Evolutionary conservation across 2,329 filamentous ascomycete species (phyloP).

Genomic region (Phoma sp.): DNA sequence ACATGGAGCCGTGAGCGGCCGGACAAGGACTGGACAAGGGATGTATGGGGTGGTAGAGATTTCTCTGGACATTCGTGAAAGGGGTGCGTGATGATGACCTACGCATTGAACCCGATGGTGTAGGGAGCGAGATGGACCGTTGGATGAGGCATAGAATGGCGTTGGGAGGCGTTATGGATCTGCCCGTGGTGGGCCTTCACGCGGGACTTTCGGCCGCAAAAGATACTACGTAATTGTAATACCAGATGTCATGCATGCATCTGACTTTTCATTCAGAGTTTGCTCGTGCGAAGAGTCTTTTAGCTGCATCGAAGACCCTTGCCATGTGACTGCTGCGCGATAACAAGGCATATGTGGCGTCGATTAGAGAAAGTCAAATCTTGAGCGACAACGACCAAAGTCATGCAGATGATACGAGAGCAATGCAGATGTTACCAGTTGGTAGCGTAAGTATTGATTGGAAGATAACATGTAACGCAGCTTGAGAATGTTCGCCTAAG

Average conservation of each 20-base stretch:
- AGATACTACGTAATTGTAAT: constrained; percentile 20
- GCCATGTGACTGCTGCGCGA: too few species aligned
- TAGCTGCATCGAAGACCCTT: neutral
- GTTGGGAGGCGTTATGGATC: neutral
- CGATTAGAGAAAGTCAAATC: too few species aligned
- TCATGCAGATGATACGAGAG: neutral
- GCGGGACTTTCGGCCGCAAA: neutral
- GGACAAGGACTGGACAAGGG: neutral
- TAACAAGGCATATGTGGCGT: too few species aligned
- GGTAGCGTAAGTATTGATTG: neutral
- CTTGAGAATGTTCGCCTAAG: constrained; percentile 10
- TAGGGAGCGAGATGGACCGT: neutral
- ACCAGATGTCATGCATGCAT: neutral
- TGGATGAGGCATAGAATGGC: constrained; percentile 2
- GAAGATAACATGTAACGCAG: constrained; percentile 3
- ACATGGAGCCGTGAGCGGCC: constrained; percentile 8
- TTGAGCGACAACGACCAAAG: too few species aligned
- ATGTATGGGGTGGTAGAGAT: too few species aligned
- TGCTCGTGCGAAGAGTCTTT: neutral
- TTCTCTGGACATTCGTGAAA: too few species aligned
- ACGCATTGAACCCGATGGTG: too few species aligned
- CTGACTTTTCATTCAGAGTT: neutral
- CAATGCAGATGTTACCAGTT: neutral
- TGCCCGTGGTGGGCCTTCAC: neutral
- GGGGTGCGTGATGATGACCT: too few species aligned